Evolutionary conservation across 805 yeast species (phyloP).

Genomic region (Kodamaea fukazawae): DNA sequence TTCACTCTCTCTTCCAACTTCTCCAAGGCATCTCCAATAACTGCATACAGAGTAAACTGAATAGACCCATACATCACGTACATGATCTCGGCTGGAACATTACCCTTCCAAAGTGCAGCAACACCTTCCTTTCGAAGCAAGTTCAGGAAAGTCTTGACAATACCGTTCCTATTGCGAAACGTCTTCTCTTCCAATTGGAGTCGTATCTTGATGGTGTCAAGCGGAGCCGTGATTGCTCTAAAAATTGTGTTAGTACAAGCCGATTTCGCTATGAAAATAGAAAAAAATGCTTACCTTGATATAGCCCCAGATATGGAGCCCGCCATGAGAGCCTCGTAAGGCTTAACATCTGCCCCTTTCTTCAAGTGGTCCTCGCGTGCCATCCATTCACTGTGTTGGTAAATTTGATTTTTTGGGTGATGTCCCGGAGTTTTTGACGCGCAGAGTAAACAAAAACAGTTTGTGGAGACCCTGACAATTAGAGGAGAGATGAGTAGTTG

Average conservation of each 20-base stretch:
- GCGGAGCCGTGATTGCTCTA: constrained; percentile 68
- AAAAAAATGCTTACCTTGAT: constrained; percentile 33
- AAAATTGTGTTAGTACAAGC: constrained; percentile 20
- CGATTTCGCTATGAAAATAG: too few species aligned
- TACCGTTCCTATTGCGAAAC: constrained; percentile 11
- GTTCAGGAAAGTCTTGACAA: constrained; percentile 29
- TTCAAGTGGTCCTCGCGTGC: constrained; percentile 43
- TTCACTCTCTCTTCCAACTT: constrained; percentile 21
- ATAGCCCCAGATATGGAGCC: constrained; percentile 71
- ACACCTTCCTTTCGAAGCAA: constrained; percentile 66
- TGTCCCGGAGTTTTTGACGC: background rate
- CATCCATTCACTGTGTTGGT: constrained; percentile 10
- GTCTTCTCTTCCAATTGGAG: constrained; percentile 54
- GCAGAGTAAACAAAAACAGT: background rate
- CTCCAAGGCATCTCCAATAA: constrained; percentile 46
- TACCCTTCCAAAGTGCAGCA: constrained; percentile 90
- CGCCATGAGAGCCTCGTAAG: constrained; percentile 56
- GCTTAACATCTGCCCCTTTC: constrained; percentile 51
- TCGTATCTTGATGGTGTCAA: constrained; percentile 76
- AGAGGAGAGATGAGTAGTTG: background rate
- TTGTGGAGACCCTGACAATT: background rate
- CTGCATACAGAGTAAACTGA: constrained; percentile 74
- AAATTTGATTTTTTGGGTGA: background rate
- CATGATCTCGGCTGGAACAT: constrained; percentile 85
- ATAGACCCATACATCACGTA: constrained; percentile 81